A percentile compares a stretch with the other conserved stretches of the same genome.
These are phyloP conservation scores for Fragilaria radians DNA, from an alignment of 108 stramenopile genomes.

Conservation along the genomic window DNA sequence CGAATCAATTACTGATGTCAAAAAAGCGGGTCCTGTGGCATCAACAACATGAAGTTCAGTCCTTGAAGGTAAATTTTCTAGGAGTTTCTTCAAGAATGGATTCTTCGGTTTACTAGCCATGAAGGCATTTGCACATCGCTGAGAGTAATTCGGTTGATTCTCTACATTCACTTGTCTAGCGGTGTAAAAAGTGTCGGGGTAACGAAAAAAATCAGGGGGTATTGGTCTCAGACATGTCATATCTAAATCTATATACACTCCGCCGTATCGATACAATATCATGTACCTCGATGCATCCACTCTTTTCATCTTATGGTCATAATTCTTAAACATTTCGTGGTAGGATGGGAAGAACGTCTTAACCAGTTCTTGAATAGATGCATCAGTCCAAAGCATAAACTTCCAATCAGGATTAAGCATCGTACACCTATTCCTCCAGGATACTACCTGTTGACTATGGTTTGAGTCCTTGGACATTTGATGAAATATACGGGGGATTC, in stretches of 20 bases:
- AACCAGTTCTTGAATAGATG: constrained; percentile 17
- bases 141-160: background rate
- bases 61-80: background rate
- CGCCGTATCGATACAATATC: constrained; percentile 20
- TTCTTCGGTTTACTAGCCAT: background rate
- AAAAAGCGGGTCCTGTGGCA: background rate
- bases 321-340: constrained; percentile 16
- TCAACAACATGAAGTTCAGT: background rate
- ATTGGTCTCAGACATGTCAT: background rate
- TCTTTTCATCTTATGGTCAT: constrained; percentile 28
- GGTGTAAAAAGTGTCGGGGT: background rate
- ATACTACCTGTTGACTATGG: background rate
- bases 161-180: background rate
- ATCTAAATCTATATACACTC: constrained; percentile 9
- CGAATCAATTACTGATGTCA: background rate
- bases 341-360: constrained; percentile 17
- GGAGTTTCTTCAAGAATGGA: background rate
- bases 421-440: background rate
- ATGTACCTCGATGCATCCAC: constrained; percentile 47
- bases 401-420: background rate
- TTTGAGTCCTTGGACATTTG: background rate
- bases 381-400: constrained; percentile 33
- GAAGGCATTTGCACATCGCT: background rate
- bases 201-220: background rate
- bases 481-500: constrained; percentile 3